Percentiles rank a stretch among this genome's conserved stretches.
Evolutionary conservation across 2,329 filamentous ascomycete species (phyloP).

Genomic region (Cladophialophora bantiana): DNA sequence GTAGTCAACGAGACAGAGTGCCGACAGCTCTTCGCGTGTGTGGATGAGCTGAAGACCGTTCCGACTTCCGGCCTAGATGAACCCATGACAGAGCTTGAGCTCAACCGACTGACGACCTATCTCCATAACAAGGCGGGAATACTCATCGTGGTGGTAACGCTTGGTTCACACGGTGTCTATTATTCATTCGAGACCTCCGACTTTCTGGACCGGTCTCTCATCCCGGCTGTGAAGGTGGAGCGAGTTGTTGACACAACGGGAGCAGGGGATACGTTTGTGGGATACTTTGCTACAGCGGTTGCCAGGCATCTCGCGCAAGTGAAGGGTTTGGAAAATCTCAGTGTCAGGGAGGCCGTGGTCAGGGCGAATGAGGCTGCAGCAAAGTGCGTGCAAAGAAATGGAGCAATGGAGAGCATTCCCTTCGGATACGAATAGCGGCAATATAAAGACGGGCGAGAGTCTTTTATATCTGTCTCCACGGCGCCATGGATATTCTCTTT

Average conservation of each 20-base stretch:
- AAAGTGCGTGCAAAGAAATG: conserved; percentile 53
- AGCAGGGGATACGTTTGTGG: conserved; percentile 93
- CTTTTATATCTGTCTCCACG: neutral
- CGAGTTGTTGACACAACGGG: conserved; percentile 90
- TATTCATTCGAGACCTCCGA: conserved; percentile 62
- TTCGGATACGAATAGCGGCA: conserved; percentile 51
- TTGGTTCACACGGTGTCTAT: conserved; percentile 80
- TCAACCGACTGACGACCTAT: conserved; percentile 56
- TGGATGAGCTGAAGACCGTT: conserved; percentile 35
- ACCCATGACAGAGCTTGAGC: conserved; percentile 41
- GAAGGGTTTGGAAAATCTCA: conserved; percentile 59
- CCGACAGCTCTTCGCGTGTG: conserved; percentile 67
- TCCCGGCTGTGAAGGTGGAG: conserved; percentile 71
- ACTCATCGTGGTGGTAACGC: conserved; percentile 78
- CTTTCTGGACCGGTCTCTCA: conserved; percentile 52
- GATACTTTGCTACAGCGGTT: conserved; percentile 78
- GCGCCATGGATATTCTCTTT: neutral
- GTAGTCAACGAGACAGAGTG: conserved; percentile 93
- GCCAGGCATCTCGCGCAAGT: conserved; percentile 60
- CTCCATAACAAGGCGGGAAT: conserved; percentile 74
- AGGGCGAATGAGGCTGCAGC: conserved; percentile 55
- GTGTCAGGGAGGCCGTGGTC: conserved; percentile 55
- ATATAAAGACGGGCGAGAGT: no score
- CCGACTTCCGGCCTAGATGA: conserved; percentile 42
- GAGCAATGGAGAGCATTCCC: conserved; percentile 58